Percentiles rank a stretch among this genome's conserved stretches.
phyloP scores from a whole-genome alignment of 2,329 filamentous ascomycete genomes.

The Ceratocystis destructans region DNA sequence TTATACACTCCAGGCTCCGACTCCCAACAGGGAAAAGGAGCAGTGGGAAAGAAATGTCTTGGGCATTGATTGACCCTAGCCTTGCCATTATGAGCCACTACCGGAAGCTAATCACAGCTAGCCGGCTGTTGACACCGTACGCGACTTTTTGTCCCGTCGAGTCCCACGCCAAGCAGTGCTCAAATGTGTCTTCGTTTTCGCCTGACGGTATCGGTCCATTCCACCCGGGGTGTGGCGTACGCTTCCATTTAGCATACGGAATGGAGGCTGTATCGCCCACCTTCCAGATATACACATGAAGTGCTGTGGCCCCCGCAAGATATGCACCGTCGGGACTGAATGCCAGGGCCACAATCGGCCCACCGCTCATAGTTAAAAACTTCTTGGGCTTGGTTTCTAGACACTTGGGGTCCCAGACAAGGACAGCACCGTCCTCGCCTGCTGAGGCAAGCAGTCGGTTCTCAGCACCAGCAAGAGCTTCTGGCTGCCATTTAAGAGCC shows the following conservation, averaged over 20 bases:
- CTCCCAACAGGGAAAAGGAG: not conserved
- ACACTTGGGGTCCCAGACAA: conserved; percentile 47
- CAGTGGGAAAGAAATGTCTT: too few relatives aligned
- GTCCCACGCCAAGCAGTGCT: conserved; percentile 50
- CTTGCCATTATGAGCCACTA: conserved; percentile 1
- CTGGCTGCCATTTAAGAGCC: conserved; percentile 46
- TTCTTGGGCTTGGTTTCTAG: conserved; percentile 43
- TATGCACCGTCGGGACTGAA: conserved; percentile 52
- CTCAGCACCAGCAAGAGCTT: conserved; percentile 26
- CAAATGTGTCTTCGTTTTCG: conserved; percentile 44
- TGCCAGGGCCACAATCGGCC: conserved; percentile 42
- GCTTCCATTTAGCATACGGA: conserved; percentile 47
- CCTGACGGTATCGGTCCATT: conserved; percentile 39
- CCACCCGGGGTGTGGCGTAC: conserved; percentile 43
- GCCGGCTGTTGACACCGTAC: conserved; percentile 47
- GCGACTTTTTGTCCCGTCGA: conserved; percentile 47
- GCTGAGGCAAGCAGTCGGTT: conserved; percentile 48
- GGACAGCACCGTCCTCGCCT: conserved; percentile 48
- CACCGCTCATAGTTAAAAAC: conserved; percentile 45
- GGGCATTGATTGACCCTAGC: too few relatives aligned
- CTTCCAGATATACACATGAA: conserved; percentile 50
- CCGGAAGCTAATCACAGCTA: conserved; percentile 40
- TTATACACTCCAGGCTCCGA: not conserved
- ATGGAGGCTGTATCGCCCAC: conserved; percentile 41
- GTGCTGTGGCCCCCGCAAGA: conserved; percentile 46